Evolutionary conservation across 129 eudicot species (phyloP), one percentile per base, ranked within the genome.

Genomic region (Arctium minus): DNA sequence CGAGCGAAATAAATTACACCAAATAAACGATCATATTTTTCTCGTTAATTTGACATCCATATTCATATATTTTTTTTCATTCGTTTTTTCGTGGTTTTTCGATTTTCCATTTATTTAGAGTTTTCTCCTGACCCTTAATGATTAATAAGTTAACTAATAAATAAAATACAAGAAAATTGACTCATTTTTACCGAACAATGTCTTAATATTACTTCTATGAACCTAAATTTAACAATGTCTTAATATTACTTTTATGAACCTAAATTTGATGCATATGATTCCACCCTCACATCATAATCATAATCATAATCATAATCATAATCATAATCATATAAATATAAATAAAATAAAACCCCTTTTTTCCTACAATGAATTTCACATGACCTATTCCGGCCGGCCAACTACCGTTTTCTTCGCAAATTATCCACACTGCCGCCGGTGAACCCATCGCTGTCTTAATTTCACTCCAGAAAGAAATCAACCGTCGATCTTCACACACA

Each of bases 361-460:
- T 69, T 40, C 76, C 74, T 13, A 46, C 56, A 70, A 70, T 71
- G 80, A 36, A 36, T n/a, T 27, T 48, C 12, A 48, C 33, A 83
- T 17, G 53, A 53, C 86, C 78, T 71, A 62, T 70, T 83, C 82
- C 86, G 79, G 67, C 86, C 86, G 81, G 81, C 86, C 53, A 76
- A 46, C 70, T n/a, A 50, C 85, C 68, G 31, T 67, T 11, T 9
- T 74, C 69, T 62, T 35, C 85, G 85, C 74, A 32, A 64, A 65
- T 40, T 82, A 65, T 67, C 76, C 32, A n/a, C 56, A 2, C 46
- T 40, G 10, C 68, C 85, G 85, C 74, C 37, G 62, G 30, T 0
- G 15, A 67, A 65, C 29, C 74, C 13, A 33, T 2, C 36, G 6
- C 18, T 36, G 17, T 1, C 79, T 18, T 72, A 62, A 72, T 81